A percentile compares a stretch with the other conserved stretches of the same genome.
Conservation (phyloP, 176 grass and related monocot genomes). For the Tillandsia leiboldiana region DNA sequence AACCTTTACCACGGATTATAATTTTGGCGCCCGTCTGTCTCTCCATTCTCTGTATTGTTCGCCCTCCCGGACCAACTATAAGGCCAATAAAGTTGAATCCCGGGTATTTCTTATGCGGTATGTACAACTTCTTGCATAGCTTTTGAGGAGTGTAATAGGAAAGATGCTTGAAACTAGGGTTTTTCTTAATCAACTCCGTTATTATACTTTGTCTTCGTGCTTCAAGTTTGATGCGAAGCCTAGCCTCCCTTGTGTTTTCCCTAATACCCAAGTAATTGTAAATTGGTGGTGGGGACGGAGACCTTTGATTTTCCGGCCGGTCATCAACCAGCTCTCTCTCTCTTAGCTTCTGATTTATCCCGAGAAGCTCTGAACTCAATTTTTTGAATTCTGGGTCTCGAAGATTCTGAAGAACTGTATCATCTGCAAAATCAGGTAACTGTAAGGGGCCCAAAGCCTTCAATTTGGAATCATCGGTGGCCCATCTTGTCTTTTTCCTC, state of each 20-base stretch:
- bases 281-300: neutral
- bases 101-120: slow-evolving; percentile 18
- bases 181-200: slow-evolving; percentile 13
- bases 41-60: slow-evolving; percentile 22
- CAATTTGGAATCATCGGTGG: neutral
- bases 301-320: neutral
- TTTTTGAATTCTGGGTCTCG: slow-evolving; percentile 6
- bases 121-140: slow-evolving; percentile 14
- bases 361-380: slow-evolving; percentile 7
- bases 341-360: slow-evolving; percentile 6
- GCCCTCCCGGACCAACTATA: slow-evolving; percentile 15
- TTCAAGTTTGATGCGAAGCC: neutral
- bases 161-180: slow-evolving; percentile 9
- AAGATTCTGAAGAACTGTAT: neutral
- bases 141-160: neutral
- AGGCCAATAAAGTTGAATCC: slow-evolving; percentile 23
- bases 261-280: neutral
- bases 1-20: slow-evolving; percentile 15
- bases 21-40: slow-evolving; percentile 19
- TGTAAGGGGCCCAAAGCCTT: slow-evolving; percentile 10
- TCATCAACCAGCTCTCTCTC: neutral
- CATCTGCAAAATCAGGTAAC: slow-evolving; percentile 11
- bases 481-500: slow-evolving; percentile 15
- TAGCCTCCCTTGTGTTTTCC: neutral
- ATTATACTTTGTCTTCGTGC: slow-evolving; percentile 9